phyloP scores from a whole-genome alignment of 495 filamentous ascomycete genomes.

The Amorphotheca resinae region DNA sequence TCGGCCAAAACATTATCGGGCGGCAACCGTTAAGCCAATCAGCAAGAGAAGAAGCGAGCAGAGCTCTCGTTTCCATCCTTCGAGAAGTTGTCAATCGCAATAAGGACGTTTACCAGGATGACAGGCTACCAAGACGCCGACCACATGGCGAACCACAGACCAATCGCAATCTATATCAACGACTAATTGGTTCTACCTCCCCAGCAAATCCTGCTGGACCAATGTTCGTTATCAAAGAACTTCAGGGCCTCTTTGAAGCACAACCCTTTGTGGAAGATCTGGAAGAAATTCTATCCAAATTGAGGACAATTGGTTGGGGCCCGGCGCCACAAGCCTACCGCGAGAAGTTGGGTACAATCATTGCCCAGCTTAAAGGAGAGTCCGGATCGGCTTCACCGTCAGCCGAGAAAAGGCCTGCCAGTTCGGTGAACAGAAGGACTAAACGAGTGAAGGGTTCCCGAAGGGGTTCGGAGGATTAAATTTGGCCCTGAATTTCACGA shows the following conservation, averaged over 20 bases:
- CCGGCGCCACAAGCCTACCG: conserved; percentile 14
- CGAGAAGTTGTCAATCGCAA: conserved; percentile 17
- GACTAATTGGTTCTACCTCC: conserved; percentile 13
- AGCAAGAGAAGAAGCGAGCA: conserved; percentile 15
- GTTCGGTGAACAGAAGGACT: neutral
- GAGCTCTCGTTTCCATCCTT: conserved; percentile 15
- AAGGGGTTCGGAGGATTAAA: neutral
- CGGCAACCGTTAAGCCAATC: conserved; percentile 10
- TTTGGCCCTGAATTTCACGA: too few relatives aligned
- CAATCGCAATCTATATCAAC: conserved; percentile 19
- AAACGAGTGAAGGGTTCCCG: neutral
- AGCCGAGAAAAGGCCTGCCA: conserved; percentile 7
- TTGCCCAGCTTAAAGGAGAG: conserved; percentile 11
- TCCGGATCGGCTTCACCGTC: neutral
- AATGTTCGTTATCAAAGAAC: conserved; percentile 14
- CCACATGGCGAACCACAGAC: conserved; percentile 12
- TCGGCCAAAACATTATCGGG: conserved; percentile 8
- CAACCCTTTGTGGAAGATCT: conserved; percentile 12
- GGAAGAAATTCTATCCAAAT: conserved; percentile 10
- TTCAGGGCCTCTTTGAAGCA: conserved; percentile 18
- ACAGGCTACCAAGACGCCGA: conserved; percentile 7
- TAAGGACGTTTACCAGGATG: conserved; percentile 15
- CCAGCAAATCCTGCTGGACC: conserved; percentile 9
- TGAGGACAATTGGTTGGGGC: conserved; percentile 12
- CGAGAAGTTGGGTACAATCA: conserved; percentile 10